Conservation (phyloP, 1,284 basidiomycete genomes). For the Neonothopanus nambi region DNA sequence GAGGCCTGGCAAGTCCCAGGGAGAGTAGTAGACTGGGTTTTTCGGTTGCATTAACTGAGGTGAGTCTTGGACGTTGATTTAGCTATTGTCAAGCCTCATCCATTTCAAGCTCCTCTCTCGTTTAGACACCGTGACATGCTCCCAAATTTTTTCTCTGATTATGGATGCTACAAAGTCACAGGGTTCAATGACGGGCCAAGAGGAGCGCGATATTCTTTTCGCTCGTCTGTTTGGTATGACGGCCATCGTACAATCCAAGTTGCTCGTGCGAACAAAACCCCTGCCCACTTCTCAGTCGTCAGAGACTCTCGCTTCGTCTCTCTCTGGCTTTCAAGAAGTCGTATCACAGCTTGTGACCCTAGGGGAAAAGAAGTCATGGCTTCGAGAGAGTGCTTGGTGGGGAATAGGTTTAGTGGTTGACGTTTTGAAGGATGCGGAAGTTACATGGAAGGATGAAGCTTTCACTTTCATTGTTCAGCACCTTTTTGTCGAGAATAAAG, state of each 20-base stretch:
- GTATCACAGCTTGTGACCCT: constrained; percentile 68
- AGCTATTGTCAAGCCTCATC: not conserved
- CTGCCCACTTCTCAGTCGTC: constrained; percentile 55
- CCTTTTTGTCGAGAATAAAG: constrained; percentile 55
- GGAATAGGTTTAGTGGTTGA: constrained; percentile 68
- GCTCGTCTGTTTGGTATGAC: constrained; percentile 91
- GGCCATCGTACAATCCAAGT: constrained; percentile 78
- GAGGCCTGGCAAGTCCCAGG: constrained; percentile 88
- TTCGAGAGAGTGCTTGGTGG: constrained; percentile 93
- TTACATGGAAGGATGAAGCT: constrained; percentile 75
- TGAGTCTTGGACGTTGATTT: constrained; percentile 40
- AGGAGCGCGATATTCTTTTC: constrained; percentile 91
- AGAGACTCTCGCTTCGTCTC: constrained; percentile 51
- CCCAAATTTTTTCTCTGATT: constrained; percentile 75
- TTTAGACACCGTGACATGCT: constrained; percentile 76
- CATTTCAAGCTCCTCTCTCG: constrained; percentile 72
- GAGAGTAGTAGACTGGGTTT: constrained; percentile 95
- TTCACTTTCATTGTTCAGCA: constrained; percentile 50
- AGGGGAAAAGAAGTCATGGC: constrained; percentile 87
- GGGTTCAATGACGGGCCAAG: constrained; percentile 81
- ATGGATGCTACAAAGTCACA: constrained; percentile 68
- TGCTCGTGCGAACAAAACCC: constrained; percentile 64
- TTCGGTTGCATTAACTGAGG: constrained; percentile 94
- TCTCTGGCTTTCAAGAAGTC: constrained; percentile 64
- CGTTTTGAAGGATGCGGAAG: constrained; percentile 54